A percentile compares a stretch with the other conserved stretches of the same genome.
phyloP scores from a whole-genome alignment of 345 rosid genomes.

The Citrus cavaleriei region DNA sequence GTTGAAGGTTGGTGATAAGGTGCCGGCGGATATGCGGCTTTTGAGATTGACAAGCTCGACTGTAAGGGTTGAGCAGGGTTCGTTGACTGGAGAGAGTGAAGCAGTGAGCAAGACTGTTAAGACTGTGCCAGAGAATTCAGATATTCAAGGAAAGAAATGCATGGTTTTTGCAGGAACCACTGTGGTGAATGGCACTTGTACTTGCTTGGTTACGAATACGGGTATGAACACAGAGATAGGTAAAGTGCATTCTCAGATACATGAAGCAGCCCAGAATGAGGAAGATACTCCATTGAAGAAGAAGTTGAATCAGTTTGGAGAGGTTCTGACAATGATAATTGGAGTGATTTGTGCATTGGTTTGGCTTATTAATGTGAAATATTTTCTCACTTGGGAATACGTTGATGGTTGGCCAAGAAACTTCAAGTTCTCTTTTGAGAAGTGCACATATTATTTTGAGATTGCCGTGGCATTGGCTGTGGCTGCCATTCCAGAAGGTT shows the following conservation, averaged over 20 bases:
- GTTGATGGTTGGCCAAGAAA: conserved; percentile 89
- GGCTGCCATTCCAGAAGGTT: conserved; percentile 97
- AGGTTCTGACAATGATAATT: conserved; percentile 71
- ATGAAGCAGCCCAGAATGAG: conserved; percentile 77
- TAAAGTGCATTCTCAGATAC: conserved; percentile 89
- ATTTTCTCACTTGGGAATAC: conserved; percentile 88
- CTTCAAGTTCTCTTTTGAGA: conserved; percentile 89
- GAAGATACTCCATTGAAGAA: conserved; percentile 95
- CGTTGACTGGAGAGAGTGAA: conserved; percentile 92
- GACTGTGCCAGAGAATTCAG: conserved; percentile 58
- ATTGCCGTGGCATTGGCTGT: conserved; percentile 96
- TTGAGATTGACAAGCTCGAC: conserved; percentile 72
- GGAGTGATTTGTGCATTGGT: conserved; percentile 78
- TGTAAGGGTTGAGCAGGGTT: conserved; percentile 78
- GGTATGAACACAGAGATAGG: conserved; percentile 94
- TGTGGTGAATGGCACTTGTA: conserved; percentile 79
- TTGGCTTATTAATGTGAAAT: conserved; percentile 92
- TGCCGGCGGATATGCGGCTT: conserved; percentile 88
- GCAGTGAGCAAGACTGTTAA: conserved; percentile 77
- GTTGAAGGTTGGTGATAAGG: conserved; percentile 83
- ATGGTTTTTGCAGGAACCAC: conserved; percentile 92
- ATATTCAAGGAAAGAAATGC: conserved; percentile 85
- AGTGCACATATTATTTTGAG: conserved; percentile 96
- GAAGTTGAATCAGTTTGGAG: conserved; percentile 89
- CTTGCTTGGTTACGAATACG: conserved; percentile 70